phyloP scores from a whole-genome alignment of 2,329 filamentous ascomycete genomes.

The Sporothrix curviconia region DNA sequence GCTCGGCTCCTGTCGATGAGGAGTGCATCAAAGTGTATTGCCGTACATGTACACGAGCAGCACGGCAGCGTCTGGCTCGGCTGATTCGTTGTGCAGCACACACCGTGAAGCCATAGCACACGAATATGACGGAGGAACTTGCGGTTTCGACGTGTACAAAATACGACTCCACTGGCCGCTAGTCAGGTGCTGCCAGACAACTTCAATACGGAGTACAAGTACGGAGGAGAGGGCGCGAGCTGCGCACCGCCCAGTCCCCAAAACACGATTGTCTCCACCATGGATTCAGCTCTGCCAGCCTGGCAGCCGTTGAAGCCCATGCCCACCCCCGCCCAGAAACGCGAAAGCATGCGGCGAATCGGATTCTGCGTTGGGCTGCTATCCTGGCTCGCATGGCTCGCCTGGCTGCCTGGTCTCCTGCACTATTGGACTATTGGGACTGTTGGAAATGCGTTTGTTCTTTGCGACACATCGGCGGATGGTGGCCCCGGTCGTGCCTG shows the following conservation, averaged over 20 bases:
- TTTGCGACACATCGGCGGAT: not conserved
- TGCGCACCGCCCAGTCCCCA: too few species aligned
- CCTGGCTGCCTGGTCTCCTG: too few species aligned
- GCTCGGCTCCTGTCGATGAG: not conserved
- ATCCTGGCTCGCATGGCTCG: not conserved
- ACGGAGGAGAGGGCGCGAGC: too few species aligned
- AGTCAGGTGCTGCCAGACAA: not conserved
- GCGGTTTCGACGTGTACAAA: constrained; percentile 7
- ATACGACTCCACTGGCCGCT: constrained; percentile 10
- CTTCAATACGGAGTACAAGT: too few species aligned
- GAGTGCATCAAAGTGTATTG: too few species aligned
- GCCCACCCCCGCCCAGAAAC: too few species aligned
- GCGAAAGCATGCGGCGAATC: not conserved
- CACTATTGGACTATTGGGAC: too few species aligned
- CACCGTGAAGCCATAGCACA: not conserved
- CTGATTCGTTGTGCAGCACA: not conserved
- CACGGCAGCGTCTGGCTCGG: too few species aligned
- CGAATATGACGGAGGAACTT: not conserved
- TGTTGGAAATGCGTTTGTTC: constrained; percentile 1
- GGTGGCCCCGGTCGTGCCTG: not conserved
- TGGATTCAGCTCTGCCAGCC: too few species aligned
- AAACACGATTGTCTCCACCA: too few species aligned
- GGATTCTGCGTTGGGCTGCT: not conserved
- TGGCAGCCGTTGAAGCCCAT: too few species aligned
- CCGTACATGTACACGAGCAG: too few species aligned